Evolutionary conservation across 768 basidiomycete genomes (phyloP), one percentile per base, ranked within the genome.

Genomic region (Psilocybe cyanescens): DNA sequence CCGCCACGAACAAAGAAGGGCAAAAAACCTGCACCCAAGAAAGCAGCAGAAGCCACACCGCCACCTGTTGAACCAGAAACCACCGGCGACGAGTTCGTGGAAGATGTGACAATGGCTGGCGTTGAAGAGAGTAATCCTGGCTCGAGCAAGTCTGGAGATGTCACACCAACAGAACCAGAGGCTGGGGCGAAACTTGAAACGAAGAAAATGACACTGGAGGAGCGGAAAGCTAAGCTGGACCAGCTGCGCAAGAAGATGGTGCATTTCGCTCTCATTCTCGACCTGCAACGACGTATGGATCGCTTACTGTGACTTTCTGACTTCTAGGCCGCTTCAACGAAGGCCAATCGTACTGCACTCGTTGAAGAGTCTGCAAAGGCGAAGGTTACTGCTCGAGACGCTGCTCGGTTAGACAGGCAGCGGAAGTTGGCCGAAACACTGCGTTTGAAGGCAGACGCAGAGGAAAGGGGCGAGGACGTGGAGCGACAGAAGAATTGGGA

Each of bases 401-500:
- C 88, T 0, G 89, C 90, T 19, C 86, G 95, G 44, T 79, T 97
- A 30, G 97, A 99, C 65, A 87, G 89, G 68, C 94, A 97, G 71
- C 88, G 92, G 58, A 94, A 92, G 75, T 83, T 97, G 17, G 95
- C 95, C 0, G 97, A 98, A 76, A 86, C 80, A 16, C 75, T 99
- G 67, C 86, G 95, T 17, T 76, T 86, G 60, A 95, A 95, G 75
- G 88, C 90, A 2, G 92, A 96, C 64, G 95, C 95, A 1, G 91
- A 93, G 74, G 95, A 94, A 55, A 81, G 85, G 0, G 97, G 95
- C n/a, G 94, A 95, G 72, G 96, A 98, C 71, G 79, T 94, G 5
- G 94, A 97, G 72, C 78, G 95, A 63, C 84, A 86, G 71, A 94
- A 93, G 83, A 94, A 95, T 70, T 98, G 95, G 95, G 92, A 94